Conservation (phyloP, 2,329 filamentous ascomycete genomes). For the Fusarium tanahbumbuense region DNA sequence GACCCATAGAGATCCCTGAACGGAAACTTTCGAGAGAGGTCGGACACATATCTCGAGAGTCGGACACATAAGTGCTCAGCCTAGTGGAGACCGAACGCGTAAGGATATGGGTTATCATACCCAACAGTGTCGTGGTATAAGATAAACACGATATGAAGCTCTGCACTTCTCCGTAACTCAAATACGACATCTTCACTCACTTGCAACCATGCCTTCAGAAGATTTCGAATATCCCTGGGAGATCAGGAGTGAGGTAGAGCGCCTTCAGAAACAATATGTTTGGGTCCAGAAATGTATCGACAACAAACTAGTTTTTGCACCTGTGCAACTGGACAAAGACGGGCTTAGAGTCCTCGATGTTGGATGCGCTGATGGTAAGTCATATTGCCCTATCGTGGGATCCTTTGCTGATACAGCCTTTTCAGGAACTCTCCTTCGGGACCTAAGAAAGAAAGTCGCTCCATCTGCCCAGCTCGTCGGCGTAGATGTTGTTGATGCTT, state of each 20-base stretch:
- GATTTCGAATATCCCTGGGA: constrained; percentile 9
- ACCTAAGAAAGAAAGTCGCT: constrained; percentile 15
- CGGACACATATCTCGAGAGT: background rate
- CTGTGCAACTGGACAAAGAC: background rate
- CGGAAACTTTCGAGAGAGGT: background rate
- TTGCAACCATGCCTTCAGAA: background rate
- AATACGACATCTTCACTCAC: background rate
- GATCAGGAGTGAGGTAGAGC: constrained; percentile 12
- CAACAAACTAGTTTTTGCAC: constrained; percentile 16
- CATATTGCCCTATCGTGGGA: fast-evolving
- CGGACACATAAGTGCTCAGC: background rate
- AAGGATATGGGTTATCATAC: no score
- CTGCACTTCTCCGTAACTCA: background rate
- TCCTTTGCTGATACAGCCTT: fast-evolving
- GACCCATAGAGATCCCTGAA: background rate
- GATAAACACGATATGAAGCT: background rate
- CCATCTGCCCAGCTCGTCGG: constrained; percentile 29
- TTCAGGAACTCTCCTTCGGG: constrained; percentile 12
- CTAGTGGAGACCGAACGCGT: no score
- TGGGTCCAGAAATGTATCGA: constrained; percentile 27
- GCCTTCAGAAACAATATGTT: constrained; percentile 22
- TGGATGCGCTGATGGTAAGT: constrained; percentile 26
- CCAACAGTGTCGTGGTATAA: background rate
- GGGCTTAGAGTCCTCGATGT: constrained; percentile 15
- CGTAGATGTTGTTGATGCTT: constrained; percentile 18